Percentiles rank a stretch among this genome's conserved stretches.
These are phyloP conservation scores for Talaromyces sp. DNA, from an alignment of 2,329 filamentous ascomycete species.

Conservation along the genomic window DNA sequence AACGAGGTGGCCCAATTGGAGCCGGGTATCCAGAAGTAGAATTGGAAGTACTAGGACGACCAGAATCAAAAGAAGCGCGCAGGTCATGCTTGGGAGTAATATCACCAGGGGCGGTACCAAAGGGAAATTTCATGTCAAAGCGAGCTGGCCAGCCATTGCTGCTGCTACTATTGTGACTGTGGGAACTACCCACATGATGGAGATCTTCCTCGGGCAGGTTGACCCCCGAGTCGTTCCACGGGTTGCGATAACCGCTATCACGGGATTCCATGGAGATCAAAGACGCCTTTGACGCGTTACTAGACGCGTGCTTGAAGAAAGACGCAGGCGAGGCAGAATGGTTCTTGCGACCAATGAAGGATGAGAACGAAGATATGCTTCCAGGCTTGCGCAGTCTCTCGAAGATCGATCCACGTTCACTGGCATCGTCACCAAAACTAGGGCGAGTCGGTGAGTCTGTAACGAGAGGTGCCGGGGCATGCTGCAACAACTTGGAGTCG, in stretches of 20 bases:
- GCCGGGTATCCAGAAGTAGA: conserved; percentile 97
- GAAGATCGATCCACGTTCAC: conserved; percentile 78
- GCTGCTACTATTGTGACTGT: conserved; percentile 65
- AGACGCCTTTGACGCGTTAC: conserved; percentile 88
- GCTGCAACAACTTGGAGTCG: conserved; percentile 92
- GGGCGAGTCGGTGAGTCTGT: conserved; percentile 87
- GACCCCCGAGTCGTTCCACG: conserved; percentile 96
- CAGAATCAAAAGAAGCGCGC: conserved; percentile 84
- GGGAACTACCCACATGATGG: conserved; percentile 50
- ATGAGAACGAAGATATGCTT: conserved; percentile 89
- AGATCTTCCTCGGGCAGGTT: conserved; percentile 85
- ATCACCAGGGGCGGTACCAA: conserved; percentile 67
- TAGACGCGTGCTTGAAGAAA: conserved; percentile 88
- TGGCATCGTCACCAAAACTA: conserved; percentile 75
- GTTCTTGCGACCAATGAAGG: conserved; percentile 96
- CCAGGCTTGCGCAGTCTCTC: conserved; percentile 92
- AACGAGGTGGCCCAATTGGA: conserved; percentile 87
- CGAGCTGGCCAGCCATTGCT: conserved; percentile 51
- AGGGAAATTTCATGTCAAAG: conserved; percentile 64
- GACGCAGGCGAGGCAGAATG: conserved; percentile 80
- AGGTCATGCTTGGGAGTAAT: conserved; percentile 78
- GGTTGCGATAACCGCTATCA: conserved; percentile 91
- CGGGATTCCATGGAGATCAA: conserved; percentile 94
- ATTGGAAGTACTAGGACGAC: conserved; percentile 90
- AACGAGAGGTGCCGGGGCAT: conserved; percentile 73